phyloP scores from a whole-genome alignment of 2,329 filamentous ascomycete genomes.

The Monosporascus ibericus region DNA sequence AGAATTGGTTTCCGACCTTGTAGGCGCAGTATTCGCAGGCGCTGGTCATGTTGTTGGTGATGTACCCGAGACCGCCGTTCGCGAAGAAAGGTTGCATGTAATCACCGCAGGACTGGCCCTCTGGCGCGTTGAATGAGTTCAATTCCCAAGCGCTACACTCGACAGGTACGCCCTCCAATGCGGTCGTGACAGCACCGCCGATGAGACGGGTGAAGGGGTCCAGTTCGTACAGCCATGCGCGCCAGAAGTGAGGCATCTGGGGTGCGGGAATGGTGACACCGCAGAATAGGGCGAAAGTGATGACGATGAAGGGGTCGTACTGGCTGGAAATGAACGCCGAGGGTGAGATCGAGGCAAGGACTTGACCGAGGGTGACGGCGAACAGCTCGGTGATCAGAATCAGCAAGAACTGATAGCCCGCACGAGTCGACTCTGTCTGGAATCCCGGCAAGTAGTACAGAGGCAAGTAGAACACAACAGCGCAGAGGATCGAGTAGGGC shows the following conservation, averaged over 20 bases:
- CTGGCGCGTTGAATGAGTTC: constrained; percentile 62
- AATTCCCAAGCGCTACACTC: constrained; percentile 55
- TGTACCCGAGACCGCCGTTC: constrained; percentile 63
- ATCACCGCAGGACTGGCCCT: constrained; percentile 60
- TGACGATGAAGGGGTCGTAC: constrained; percentile 76
- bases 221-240: constrained; percentile 74
- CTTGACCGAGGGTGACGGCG: constrained; percentile 72
- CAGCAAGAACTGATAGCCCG: constrained; percentile 85
- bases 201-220: constrained; percentile 80
- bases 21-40: constrained; percentile 79
- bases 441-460: constrained; percentile 82
- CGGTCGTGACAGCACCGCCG: constrained; percentile 72
- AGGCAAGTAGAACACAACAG: constrained; percentile 73
- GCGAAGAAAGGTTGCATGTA: constrained; percentile 72
- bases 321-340: constrained; percentile 73
- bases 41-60: constrained; percentile 58
- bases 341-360: constrained; percentile 70
- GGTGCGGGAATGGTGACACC: constrained; percentile 76
- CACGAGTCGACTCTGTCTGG: constrained; percentile 53
- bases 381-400: constrained; percentile 79
- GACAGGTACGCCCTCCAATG: constrained; percentile 61
- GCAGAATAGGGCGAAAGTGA: constrained; percentile 80
- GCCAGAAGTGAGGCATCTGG: constrained; percentile 74
- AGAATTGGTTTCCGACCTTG: constrained; percentile 76
- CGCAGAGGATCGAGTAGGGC: constrained; percentile 76